phyloP scores from a whole-genome alignment of 441 rosid species.

The Eutrema salsugineum region DNA sequence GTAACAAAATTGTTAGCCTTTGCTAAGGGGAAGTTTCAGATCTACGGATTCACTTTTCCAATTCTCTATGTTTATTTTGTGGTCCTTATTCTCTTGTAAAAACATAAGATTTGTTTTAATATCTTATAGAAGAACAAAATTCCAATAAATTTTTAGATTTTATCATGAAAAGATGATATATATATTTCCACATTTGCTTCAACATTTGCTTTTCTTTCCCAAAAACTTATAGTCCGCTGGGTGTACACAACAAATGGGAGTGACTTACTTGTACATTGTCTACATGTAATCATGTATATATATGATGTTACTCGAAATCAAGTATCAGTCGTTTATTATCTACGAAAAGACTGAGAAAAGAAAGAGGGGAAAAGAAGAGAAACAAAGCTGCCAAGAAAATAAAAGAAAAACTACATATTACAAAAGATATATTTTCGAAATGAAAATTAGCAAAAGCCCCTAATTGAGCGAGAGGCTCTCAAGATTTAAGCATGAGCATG shows the following conservation, averaged over 20 bases:
- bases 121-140: no score
- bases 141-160: no score
- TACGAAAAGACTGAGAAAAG: background rate
- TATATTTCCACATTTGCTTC: background rate
- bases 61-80: background rate
- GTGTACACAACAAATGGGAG: background rate
- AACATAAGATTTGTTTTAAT: no score
- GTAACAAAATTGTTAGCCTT: background rate
- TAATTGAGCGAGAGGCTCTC: slow-evolving; percentile 6
- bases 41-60: background rate
- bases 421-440: background rate
- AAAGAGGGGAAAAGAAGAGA: background rate
- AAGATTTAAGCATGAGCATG: slow-evolving; percentile 41
- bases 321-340: background rate
- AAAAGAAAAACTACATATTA: background rate
- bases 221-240: background rate
- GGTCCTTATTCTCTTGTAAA: no score
- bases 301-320: background rate
- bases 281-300: no score
- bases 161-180: no score
- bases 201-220: background rate
- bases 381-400: background rate
- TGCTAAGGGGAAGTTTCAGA: background rate
- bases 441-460: slow-evolving; percentile 9
- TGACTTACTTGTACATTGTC: background rate